Evolutionary conservation across 371 early-diverging fungal species (phyloP), one percentile per base, ranked within the genome.

Genomic region (Mortierella sp.): DNA sequence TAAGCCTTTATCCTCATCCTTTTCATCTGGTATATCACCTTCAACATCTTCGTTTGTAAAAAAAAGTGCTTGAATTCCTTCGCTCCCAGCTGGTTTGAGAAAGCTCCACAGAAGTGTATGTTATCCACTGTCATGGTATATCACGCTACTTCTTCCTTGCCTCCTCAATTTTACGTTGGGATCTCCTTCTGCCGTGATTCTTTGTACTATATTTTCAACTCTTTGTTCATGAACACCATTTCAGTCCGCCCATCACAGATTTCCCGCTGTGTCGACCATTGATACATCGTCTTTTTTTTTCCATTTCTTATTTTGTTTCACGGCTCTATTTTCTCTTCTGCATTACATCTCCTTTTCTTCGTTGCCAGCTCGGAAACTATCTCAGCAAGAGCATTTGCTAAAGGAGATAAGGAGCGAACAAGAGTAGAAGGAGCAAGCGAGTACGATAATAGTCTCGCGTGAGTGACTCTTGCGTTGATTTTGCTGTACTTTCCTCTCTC

Each of bases 371-470:
- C 53, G 22, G 10, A 10, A 22, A 47, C 8, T 23, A 53, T 8
- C 26, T 53, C 26, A 12, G 53, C 26, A 53, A 26, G 53, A 53
- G 53, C 26, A 26, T 7, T 53, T 22, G 26, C 28, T 22, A 53
- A 53, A 17, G 40, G 40, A 40, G 40, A 40, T 13, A 23, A 45
- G 45, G 26, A 53, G 53, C 17, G 26, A 22, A 28, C 53, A 15
- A 53, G 53, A 26, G 53, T 53, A 15, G 9, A 10, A 10, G 47
- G 3, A 17, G 53, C 23, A 28, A 23, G 53, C 5, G 53, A 53
- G 53, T 26, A 13, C 26, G 26, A 53, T 19, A 29, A 29, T 32
- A 32, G 63, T 26, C 62, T 62, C 62, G 47, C 49, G 51, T 62
- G 63, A 62, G 47, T 37, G 37, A 19, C 32, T 49, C 43, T 31